Evolutionary conservation across 768 basidiomycete species (phyloP).

Genomic region (Suillus cothurnatus): DNA sequence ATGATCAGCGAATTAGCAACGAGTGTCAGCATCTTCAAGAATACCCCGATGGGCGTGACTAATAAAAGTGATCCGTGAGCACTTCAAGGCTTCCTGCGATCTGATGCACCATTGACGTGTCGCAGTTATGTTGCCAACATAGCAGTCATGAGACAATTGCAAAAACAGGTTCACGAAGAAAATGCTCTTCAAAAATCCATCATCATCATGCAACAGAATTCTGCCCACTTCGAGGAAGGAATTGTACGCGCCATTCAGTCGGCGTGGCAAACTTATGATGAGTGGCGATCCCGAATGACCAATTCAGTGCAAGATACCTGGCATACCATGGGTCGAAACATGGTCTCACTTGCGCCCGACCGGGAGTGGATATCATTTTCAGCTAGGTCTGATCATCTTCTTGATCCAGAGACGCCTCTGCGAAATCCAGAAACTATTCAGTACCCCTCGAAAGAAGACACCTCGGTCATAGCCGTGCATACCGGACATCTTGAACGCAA

Average conservation of each 20-base stretch:
- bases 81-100: slow-evolving; percentile 2
- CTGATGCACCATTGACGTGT: not conserved
- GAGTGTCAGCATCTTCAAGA: slow-evolving; percentile 89
- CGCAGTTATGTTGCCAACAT: slow-evolving; percentile 67
- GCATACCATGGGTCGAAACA: slow-evolving; percentile 65
- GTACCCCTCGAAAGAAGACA: slow-evolving; percentile 92
- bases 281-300: slow-evolving; percentile 87
- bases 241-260: slow-evolving; percentile 95
- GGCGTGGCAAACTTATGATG: slow-evolving; percentile 96
- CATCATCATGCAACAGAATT: slow-evolving; percentile 97
- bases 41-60: slow-evolving; percentile 86
- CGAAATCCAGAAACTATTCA: slow-evolving; percentile 73
- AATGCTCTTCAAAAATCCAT: slow-evolving; percentile 97
- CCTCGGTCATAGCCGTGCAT: slow-evolving; percentile 83
- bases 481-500: slow-evolving; percentile 91
- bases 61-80: slow-evolving; percentile 83
- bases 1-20: slow-evolving; percentile 86
- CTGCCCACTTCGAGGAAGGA: slow-evolving; percentile 95
- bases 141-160: slow-evolving; percentile 76
- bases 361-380: slow-evolving; percentile 96
- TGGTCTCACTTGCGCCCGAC: slow-evolving; percentile 82
- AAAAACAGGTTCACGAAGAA: slow-evolving; percentile 95
- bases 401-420: slow-evolving; percentile 96
- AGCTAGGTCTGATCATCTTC: slow-evolving; percentile 89
- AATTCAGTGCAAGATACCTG: slow-evolving; percentile 74